Percentiles rank a stretch among this genome's conserved stretches.
Conservation (phyloP, 805 yeast species). For the Kuraishia borneana region DNA sequence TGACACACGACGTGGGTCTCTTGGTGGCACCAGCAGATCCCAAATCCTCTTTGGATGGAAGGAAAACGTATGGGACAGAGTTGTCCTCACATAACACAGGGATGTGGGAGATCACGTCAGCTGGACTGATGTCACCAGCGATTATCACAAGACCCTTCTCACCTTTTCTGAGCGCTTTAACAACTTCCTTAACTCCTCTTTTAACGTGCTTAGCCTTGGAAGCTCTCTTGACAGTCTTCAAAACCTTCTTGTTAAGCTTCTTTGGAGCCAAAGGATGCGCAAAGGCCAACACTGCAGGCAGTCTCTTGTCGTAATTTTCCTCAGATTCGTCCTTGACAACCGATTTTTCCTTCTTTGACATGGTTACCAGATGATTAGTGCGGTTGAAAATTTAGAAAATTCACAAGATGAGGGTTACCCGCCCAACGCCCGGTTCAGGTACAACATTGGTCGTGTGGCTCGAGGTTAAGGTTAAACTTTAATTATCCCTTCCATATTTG, state of each 20-base stretch:
- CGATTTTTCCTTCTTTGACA: slow-evolving; percentile 36
- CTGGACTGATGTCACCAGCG: slow-evolving; percentile 97
- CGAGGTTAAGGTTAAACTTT: no score
- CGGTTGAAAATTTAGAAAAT: not conserved
- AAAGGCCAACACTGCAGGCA: slow-evolving; percentile 85
- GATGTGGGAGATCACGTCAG: slow-evolving; percentile 92
- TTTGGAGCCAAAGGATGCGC: slow-evolving; percentile 94
- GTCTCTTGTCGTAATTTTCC: slow-evolving; percentile 86
- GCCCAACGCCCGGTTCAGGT: no score
- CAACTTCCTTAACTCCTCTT: slow-evolving; percentile 98
- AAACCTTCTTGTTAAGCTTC: slow-evolving; percentile 87
- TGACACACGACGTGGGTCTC: slow-evolving; percentile 97
- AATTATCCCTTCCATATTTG: not conserved
- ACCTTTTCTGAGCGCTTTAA: slow-evolving; percentile 94
- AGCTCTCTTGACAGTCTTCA: slow-evolving; percentile 94
- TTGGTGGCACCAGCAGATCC: slow-evolving; percentile 99
- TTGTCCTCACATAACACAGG: slow-evolving; percentile 96
- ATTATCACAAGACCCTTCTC: slow-evolving; percentile 93
- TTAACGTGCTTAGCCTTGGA: slow-evolving; percentile 97
- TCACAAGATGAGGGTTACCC: not conserved
- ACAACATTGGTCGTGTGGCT: no score
- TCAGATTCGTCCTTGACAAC: slow-evolving; percentile 27
- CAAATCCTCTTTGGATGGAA: slow-evolving; percentile 95
- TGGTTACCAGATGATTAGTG: slow-evolving; percentile 6
- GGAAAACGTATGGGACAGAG: slow-evolving; percentile 82